These are phyloP conservation scores for Emericellopsis cladophorae DNA, from an alignment of 2,329 filamentous ascomycete genomes.

Conservation along the genomic window DNA sequence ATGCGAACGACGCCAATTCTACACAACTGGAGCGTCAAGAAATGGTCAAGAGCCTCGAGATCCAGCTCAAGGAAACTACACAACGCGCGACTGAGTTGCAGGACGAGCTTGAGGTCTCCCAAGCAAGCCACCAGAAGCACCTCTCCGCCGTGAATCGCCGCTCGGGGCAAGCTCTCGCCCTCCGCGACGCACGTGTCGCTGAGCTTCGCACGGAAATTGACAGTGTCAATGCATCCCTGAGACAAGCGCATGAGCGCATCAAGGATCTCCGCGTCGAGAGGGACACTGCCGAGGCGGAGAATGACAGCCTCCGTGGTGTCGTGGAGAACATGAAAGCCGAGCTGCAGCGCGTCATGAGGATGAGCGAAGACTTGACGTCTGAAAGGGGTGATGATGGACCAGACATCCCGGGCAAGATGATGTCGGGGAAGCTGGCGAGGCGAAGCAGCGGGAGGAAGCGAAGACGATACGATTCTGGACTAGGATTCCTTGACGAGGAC, in stretches of 20 bases:
- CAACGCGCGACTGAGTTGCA: slow-evolving; percentile 24
- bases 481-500: slow-evolving; percentile 43
- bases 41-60: slow-evolving; percentile 27
- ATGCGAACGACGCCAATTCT: slow-evolving; percentile 12
- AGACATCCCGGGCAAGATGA: not conserved
- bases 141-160: slow-evolving; percentile 21
- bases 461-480: slow-evolving; percentile 39
- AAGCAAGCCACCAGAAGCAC: slow-evolving; percentile 18
- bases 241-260: slow-evolving; percentile 32
- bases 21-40: slow-evolving; percentile 20
- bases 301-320: slow-evolving; percentile 24
- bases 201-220: slow-evolving; percentile 37
- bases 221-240: slow-evolving; percentile 28
- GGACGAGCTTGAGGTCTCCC: slow-evolving; percentile 21
- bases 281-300: slow-evolving; percentile 22
- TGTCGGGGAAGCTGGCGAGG: slow-evolving; percentile 7
- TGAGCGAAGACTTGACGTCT: slow-evolving; percentile 29
- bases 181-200: slow-evolving; percentile 34
- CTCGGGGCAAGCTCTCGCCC: slow-evolving; percentile 33
- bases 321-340: slow-evolving; percentile 39
- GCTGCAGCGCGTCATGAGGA: slow-evolving; percentile 31
- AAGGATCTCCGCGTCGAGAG: slow-evolving; percentile 33
- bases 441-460: slow-evolving; percentile 23
- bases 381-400: slow-evolving; percentile 6
- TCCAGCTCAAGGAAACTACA: slow-evolving; percentile 26